Base-by-base conservation (phyloP, 2,329 filamentous ascomycete species). In the Seiridium unicorne region DNA sequence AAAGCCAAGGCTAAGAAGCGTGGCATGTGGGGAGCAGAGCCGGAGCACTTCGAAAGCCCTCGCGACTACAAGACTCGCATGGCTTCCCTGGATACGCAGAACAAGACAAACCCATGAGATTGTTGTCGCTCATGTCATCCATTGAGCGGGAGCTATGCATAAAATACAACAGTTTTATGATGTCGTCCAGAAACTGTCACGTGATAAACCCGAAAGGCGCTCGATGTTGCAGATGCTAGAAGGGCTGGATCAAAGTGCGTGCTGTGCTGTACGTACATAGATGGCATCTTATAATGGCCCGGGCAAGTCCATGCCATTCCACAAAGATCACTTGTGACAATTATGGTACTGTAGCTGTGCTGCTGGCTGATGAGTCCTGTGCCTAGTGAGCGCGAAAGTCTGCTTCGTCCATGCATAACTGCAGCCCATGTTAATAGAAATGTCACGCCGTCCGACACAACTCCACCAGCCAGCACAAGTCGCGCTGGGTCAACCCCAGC, bases 1-100 rank as follows among this genome's bases (percentile, higher is more conserved):
- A 79, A 79, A 72, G 91, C 91, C 3, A 91, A 87, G 77, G 77
- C 71, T 63, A 84, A 82, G 70, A 84, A 84, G 63, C 79, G 78
- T 66, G 91, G 91, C 0, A 85, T 98, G 78, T 98, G 95, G 95
- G 81, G 84, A 53, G 81, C 84, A 38, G 84, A 85, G 62, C 78
- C 78, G 70, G 81, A 80, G 64, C 76, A 81, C 61, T 89, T 88
- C 71, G 93, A 97, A 79, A 96, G 88, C 72, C 95, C 95, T 7
- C 85, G 93, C 66, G 89, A 92, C 62, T 99, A 92, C 76, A 99
- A 99, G 80, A 88, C 74, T 6, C 74, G 82, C 57, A 79, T 78
- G 70, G 70, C 66, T 7, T 18, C 58, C 58, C 70, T 60, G 59
- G 74, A 70, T 60, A 59, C 63, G 32, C 59, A 61, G 61, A 61